phyloP scores from a whole-genome alignment of 2,329 filamentous ascomycete species.

The Calycina herbarum region DNA sequence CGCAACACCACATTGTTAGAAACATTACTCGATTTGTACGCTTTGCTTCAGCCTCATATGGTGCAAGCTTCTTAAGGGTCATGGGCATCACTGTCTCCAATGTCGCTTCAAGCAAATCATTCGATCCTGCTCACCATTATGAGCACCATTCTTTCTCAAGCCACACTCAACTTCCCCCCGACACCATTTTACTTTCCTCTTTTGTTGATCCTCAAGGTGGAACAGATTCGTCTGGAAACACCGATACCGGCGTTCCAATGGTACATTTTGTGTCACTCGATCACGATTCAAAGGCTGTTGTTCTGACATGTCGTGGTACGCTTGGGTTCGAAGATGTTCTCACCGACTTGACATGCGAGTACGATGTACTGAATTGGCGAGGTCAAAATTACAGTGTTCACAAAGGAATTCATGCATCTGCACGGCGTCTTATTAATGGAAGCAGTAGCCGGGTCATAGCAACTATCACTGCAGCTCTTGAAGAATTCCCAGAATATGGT shows the following conservation, averaged over 20 bases:
- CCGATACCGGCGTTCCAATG: constrained; percentile 52
- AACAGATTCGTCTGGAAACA: constrained; percentile 50
- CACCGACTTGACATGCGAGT: constrained; percentile 59
- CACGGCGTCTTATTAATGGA: constrained; percentile 50
- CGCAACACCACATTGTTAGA: constrained; percentile 56
- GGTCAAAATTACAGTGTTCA: constrained; percentile 55
- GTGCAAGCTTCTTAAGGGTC: constrained; percentile 61
- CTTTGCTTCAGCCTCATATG: constrained; percentile 67
- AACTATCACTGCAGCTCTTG: constrained; percentile 51
- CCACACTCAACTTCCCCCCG: constrained; percentile 58
- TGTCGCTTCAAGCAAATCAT: constrained; percentile 42
- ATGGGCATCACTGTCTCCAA: constrained; percentile 60
- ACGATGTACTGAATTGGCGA: constrained; percentile 49
- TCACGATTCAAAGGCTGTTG: constrained; percentile 56
- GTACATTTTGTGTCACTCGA: constrained; percentile 59
- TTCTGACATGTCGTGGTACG: constrained; percentile 55
- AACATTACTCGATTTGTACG: constrained; percentile 66
- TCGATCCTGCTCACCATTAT: constrained; percentile 45
- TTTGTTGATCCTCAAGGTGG: constrained; percentile 56
- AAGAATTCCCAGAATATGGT: constrained; percentile 55
- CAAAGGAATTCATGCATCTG: constrained; percentile 57
- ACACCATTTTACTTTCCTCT: constrained; percentile 57
- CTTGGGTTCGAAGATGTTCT: constrained; percentile 58
- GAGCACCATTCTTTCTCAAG: constrained; percentile 64
- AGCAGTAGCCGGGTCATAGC: constrained; percentile 51